Evolutionary conservation across 371 early-diverging fungal species (phyloP), one percentile per base, ranked within the genome.

Genomic region (Mortierella polycephala): DNA sequence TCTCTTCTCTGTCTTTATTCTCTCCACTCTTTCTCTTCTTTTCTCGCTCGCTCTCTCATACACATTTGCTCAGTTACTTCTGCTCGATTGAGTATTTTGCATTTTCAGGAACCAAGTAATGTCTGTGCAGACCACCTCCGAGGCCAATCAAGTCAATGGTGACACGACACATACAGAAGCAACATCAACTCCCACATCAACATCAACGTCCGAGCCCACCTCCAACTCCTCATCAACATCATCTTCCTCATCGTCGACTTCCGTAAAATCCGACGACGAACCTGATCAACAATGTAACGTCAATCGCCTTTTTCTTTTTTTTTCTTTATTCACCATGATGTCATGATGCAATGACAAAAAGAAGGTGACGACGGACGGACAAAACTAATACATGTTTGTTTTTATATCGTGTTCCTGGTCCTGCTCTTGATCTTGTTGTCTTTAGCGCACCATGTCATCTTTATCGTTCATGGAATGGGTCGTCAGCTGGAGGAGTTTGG

Each of bases 391-490:
- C 30, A 30, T 30, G 30, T 4, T 30, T 30, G 4, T 30, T 30
- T 30, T 4, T 30, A 30, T 30, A 30, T 30, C 30, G 2, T 4
- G 30, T 2, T 30, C 30, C 30, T 30, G 30, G 30, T 2, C 4
- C 30, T 4, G 30, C 1, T 30, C 30, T 4, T 30, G 30, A 4
- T 30, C 30, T 30, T 30, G 30, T 7, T 16, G n/a, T 4, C 18
- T 21, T n/a, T 62, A 61, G 74, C 81, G 54, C 84, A 84, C 60
- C 86, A 86, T 64, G 80, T 87, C 21, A 73, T 87, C 72, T 89
- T 89, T 73, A 85, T 91, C 52, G 87, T 91, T 41, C 92, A 91
- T 62, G 92, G 90, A 30, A 89, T 91, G 90, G 92, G 92, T 42
- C 86, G 87, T 45, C 90, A 89, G 60, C 76, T 84, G 37, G 88